These are phyloP conservation scores for Cyberlindnera euphorbiae DNA, from an alignment of 805 yeast species.

Conservation along the genomic window DNA sequence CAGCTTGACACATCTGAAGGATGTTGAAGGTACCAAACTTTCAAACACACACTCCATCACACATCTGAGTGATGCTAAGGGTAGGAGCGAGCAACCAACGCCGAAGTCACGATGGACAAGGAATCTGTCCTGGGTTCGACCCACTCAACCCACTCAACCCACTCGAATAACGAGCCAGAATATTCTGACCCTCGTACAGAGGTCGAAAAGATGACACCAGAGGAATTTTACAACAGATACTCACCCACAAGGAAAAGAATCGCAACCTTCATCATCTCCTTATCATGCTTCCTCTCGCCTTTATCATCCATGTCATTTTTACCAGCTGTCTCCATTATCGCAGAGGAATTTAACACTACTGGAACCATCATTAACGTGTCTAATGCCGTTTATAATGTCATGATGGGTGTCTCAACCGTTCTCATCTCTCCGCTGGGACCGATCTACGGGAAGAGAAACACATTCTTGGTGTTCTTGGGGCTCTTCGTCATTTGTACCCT, in stretches of 20 bases:
- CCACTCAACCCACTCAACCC: too few relatives aligned
- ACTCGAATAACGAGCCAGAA: too few relatives aligned
- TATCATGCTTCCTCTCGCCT: conserved; percentile 5
- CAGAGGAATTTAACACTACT: conserved; percentile 1
- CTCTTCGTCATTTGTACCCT: conserved; percentile 26
- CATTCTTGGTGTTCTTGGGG: conserved; percentile 37
- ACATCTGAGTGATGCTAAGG: too few relatives aligned
- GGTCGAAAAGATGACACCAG: background rate
- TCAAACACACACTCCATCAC: too few relatives aligned
- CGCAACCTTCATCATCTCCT: conserved; percentile 1
- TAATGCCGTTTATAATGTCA: conserved; percentile 2
- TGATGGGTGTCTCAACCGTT: conserved; percentile 51
- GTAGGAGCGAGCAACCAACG: too few relatives aligned
- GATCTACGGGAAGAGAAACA: conserved; percentile 43
- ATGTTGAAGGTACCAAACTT: too few relatives aligned
- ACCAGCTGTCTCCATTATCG: conserved; percentile 2
- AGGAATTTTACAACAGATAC: conserved; percentile 2
- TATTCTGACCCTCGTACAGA: too few relatives aligned
- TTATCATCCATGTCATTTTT: conserved; percentile 5
- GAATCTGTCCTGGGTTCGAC: too few relatives aligned
- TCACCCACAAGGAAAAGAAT: conserved; percentile 2
- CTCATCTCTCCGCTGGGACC: conserved; percentile 44
- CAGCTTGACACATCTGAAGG: too few relatives aligned
- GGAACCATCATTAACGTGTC: conserved; percentile 4
- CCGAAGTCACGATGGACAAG: too few relatives aligned